Percentiles rank a stretch among this genome's conserved stretches.
Evolutionary conservation across 805 yeast genomes (phyloP).

Genomic region (Cephaloascus albidus): DNA sequence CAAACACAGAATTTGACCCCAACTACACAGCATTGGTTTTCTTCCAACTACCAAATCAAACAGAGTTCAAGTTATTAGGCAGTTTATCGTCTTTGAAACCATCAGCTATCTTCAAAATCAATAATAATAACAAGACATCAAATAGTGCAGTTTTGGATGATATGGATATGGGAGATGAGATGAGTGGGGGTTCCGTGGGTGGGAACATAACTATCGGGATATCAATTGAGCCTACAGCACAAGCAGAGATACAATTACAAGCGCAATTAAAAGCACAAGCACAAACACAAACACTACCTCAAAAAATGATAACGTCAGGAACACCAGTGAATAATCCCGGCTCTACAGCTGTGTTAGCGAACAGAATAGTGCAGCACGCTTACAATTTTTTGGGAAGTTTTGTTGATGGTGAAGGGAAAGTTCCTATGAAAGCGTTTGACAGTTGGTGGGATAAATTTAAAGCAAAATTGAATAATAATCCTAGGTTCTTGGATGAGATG

Average conservation of each 20-base stretch:
- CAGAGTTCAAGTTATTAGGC: constrained; percentile 58
- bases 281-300: constrained; percentile 1
- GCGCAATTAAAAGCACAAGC: constrained; percentile 26
- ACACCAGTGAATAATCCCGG: constrained; percentile 8
- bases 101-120: constrained; percentile 83
- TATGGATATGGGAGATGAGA: constrained; percentile 47
- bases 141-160: constrained; percentile 33
- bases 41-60: constrained; percentile 63
- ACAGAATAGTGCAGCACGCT: constrained; percentile 84
- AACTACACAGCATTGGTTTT: constrained; percentile 77
- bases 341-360: constrained; percentile 54
- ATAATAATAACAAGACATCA: constrained; percentile 20
- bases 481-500: constrained; percentile 59
- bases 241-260: constrained; percentile 50
- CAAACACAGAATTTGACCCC: constrained; percentile 65
- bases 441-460: constrained; percentile 95
- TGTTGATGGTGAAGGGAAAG: constrained; percentile 69
- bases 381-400: constrained; percentile 89
- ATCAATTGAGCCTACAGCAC: constrained; percentile 73
- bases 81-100: constrained; percentile 61
- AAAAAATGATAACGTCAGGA: not conserved
- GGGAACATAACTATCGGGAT: constrained; percentile 56
- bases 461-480: constrained; percentile 66
- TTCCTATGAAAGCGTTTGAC: constrained; percentile 80
- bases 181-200: constrained; percentile 21